Evolutionary conservation across 2,329 filamentous ascomycete species (phyloP).

Genomic region (Calonectria ilicicola): DNA sequence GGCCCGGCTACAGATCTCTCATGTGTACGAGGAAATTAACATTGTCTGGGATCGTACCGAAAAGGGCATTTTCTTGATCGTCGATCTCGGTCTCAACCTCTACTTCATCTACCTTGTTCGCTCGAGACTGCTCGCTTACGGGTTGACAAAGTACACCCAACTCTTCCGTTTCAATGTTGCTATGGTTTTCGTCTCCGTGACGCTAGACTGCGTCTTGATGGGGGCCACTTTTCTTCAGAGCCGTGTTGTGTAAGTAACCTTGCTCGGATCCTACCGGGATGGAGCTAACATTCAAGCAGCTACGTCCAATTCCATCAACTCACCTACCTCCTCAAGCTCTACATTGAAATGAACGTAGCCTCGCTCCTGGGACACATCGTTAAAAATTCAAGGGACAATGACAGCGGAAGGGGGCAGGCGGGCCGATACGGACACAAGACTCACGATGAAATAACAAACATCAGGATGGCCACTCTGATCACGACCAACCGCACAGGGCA

Average conservation of each 20-base stretch:
- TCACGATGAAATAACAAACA: conserved; percentile 14
- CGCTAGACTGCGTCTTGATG: conserved; percentile 30
- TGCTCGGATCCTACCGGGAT: not conserved
- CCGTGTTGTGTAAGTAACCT: conserved; percentile 25
- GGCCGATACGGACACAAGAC: not conserved
- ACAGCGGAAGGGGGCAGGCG: not conserved
- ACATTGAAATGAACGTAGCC: conserved; percentile 33
- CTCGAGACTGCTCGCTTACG: conserved; percentile 21
- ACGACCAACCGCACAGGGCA: conserved; percentile 25
- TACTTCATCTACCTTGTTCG: conserved; percentile 35
- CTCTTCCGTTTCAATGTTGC: conserved; percentile 30
- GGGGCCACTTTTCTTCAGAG: conserved; percentile 31
- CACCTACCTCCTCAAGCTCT: conserved; percentile 30
- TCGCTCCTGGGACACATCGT: conserved; percentile 29
- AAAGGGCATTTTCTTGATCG: conserved; percentile 27
- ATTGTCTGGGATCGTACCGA: conserved; percentile 34
- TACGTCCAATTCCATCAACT: conserved; percentile 35
- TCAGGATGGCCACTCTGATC: conserved; percentile 28
- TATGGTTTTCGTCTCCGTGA: conserved; percentile 29
- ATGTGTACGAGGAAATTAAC: conserved; percentile 30
- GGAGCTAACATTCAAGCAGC: conserved; percentile 18
- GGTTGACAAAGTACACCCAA: conserved; percentile 26
- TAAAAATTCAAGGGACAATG: conserved; percentile 19
- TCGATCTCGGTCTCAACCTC: conserved; percentile 29
- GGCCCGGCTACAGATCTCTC: conserved; percentile 25